These are phyloP conservation scores for Omphalotus olearius DNA, from an alignment of 1,284 basidiomycete genomes.

Conservation along the genomic window DNA sequence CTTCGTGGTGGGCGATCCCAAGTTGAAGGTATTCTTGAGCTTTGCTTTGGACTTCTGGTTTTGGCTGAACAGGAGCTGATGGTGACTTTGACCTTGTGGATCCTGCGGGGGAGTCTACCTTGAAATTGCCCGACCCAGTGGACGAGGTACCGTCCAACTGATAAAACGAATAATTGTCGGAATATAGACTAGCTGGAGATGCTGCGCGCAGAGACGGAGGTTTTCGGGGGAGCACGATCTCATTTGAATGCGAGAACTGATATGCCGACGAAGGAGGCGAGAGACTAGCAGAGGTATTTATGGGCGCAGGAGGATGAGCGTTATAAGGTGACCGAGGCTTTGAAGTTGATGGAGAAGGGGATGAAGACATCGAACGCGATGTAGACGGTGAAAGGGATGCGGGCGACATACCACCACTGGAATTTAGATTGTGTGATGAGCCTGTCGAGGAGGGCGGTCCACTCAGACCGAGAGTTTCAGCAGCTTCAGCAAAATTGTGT, in stretches of 20 bases:
- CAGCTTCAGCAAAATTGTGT: no score
- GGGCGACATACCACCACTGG: neutral
- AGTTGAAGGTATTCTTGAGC: slow-evolving; percentile 67
- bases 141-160: slow-evolving; percentile 47
- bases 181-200: slow-evolving; percentile 54
- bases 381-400: neutral
- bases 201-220: slow-evolving; percentile 28
- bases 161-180: slow-evolving; percentile 58
- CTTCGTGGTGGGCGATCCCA: slow-evolving; percentile 81
- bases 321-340: neutral
- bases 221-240: slow-evolving; percentile 5
- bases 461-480: no score
- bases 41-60: slow-evolving; percentile 6
- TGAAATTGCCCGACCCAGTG: slow-evolving; percentile 20
- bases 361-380: slow-evolving; percentile 4
- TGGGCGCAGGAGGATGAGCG: slow-evolving; percentile 9
- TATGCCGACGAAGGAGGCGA: slow-evolving; percentile 17
- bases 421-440: no score
- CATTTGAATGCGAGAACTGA: neutral
- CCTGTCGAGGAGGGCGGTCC: no score
- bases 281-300: slow-evolving; percentile 13
- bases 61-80: slow-evolving; percentile 14
- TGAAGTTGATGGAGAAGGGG: slow-evolving; percentile 1
- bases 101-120: neutral
- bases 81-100: slow-evolving; percentile 6